Conservation (phyloP, 805 yeast species). For the Candida morakotiae region DNA sequence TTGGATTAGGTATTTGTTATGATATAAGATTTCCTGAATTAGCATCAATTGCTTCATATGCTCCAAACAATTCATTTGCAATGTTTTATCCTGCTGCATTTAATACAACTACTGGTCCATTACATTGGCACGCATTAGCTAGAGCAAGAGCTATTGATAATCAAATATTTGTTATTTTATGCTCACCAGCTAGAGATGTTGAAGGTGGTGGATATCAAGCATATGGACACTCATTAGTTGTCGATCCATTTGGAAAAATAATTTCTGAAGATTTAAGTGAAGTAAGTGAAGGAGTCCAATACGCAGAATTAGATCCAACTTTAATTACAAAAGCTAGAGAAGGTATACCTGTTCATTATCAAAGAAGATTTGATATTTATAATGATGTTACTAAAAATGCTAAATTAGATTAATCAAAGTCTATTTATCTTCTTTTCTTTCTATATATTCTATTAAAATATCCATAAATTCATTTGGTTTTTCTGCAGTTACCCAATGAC, state of each 20-base stretch:
- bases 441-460: constrained; percentile 59
- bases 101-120: constrained; percentile 80
- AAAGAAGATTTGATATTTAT: constrained; percentile 40
- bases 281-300: constrained; percentile 34
- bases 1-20: constrained; percentile 85
- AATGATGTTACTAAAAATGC: constrained; percentile 32
- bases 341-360: constrained; percentile 41
- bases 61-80: constrained; percentile 57
- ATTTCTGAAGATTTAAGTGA: constrained; percentile 45
- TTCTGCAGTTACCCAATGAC: constrained; percentile 92
- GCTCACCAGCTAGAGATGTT: constrained; percentile 85
- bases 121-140: constrained; percentile 78
- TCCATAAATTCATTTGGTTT: constrained; percentile 74
- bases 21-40: constrained; percentile 80
- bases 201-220: constrained; percentile 43
- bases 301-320: constrained; percentile 38
- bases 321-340: constrained; percentile 38
- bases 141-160: constrained; percentile 73
- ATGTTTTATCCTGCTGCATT: constrained; percentile 84
- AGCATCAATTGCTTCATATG: constrained; percentile 64
- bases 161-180: constrained; percentile 66
- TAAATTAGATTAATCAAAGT: constrained; percentile 21
- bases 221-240: constrained; percentile 43
- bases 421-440: constrained; percentile 35
- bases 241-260: constrained; percentile 38